phyloP scores from a whole-genome alignment of 2,329 filamentous ascomycete genomes.

The Aphanocladium album region DNA sequence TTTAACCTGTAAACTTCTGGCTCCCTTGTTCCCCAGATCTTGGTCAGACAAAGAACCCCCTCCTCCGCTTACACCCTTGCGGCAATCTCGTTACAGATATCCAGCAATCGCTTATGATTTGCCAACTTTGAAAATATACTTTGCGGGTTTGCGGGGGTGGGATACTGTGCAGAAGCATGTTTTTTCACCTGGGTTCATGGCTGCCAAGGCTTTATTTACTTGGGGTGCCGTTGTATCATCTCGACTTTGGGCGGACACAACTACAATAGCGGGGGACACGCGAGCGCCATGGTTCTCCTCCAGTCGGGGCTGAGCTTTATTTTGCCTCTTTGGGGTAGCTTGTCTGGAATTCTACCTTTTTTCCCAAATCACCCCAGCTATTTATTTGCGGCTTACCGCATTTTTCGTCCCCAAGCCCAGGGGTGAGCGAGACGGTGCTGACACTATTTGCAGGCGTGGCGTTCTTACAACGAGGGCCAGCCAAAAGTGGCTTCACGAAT shows the following conservation, averaged over 20 bases:
- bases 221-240: no score
- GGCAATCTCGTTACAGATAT: neutral
- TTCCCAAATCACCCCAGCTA: no score
- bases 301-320: no score
- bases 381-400: no score
- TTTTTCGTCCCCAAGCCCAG: no score
- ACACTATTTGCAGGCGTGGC: neutral
- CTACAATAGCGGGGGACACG: no score
- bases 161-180: neutral
- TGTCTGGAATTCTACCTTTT: no score
- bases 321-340: no score
- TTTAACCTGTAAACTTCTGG: neutral
- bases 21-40: neutral
- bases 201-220: no score
- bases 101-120: neutral
- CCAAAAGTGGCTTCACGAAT: neutral
- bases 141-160: neutral
- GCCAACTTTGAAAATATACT: neutral
- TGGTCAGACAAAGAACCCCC: neutral
- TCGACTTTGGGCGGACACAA: no score
- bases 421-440: no score
- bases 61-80: neutral
- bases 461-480: neutral
- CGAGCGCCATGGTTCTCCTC: no score
- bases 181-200: neutral